Base-by-base conservation (phyloP, 2,329 filamentous ascomycete genomes). In the Colletotrichum chlorophyti region DNA sequence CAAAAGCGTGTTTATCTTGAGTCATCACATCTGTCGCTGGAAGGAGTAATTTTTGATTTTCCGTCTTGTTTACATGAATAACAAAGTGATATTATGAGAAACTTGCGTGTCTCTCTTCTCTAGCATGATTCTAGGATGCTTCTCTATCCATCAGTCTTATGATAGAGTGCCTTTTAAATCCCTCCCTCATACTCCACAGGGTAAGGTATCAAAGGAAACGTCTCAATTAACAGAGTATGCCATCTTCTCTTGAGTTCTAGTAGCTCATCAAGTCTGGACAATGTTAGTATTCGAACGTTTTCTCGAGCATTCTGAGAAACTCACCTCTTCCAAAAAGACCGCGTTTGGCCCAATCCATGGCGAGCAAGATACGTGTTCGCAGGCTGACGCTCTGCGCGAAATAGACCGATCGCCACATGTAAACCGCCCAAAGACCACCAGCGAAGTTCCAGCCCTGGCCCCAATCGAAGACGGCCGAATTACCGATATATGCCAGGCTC, bases 321-420 rank as follows among this genome's bases (percentile, higher is more conserved):
- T 79, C 76, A 97, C 94, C 95, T 88, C 95, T 84, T 65, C 95
- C 95, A 78, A 99, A 99, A 19, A 99, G 75, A 11, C 92, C 91
- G 71, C 96, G 84, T 85, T 98, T 99, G n/a, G 87, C 88, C 95
- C 95, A 99, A 73, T 99, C 95, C 95, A 99, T 97, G 15, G 93
- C 93, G 74, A 99, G 81, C 69, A 99, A 76, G 64, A 92, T 85
- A 62, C 94, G 85, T 23, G 95, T 99, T 65, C 95, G 82, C 59
- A 98, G 83, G 74, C 93, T 97, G 43, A 99, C 95, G 69, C 92
- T 97, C 80, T 99, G 92, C 11, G 95, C 93, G 78, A 99, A 99
- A 76, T 99, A 99, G 12, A 97, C 89, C 64, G 91, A 93, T 62
- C 95, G 82, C 95, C 95, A 99, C 29, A 97, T 85, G 73, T 99